Evolutionary conservation across 169 alveolate genomes (phyloP).

Genomic region (Eimeria acervulina): DNA sequence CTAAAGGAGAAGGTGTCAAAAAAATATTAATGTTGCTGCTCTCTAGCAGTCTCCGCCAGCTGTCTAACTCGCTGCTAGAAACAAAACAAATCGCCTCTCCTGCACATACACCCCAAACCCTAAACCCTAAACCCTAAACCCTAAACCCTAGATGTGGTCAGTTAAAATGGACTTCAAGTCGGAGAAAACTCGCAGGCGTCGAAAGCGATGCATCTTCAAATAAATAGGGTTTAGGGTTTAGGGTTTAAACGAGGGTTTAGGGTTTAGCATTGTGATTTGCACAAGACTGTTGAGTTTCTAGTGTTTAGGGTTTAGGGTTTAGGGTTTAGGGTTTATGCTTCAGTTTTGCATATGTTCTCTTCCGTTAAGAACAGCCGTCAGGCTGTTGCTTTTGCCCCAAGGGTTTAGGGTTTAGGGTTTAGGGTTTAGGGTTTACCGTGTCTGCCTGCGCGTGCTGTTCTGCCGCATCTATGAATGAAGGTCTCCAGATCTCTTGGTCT

Average conservation of each 20-base stretch:
- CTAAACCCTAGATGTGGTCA: background rate
- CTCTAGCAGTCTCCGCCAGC: background rate
- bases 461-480: conserved; percentile 98
- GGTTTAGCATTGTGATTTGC: background rate
- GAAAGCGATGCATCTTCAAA: background rate
- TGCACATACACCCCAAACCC: conserved; percentile 31
- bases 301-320: background rate
- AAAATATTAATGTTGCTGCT: background rate
- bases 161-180: background rate
- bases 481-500: conserved; percentile 94
- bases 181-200: background rate
- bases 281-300: background rate
- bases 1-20: background rate
- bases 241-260: too few species aligned
- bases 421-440: conserved; percentile 91
- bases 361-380: too few species aligned
- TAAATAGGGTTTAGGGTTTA: background rate
- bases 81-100: conserved; percentile 37
- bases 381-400: too few species aligned
- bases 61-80: background rate
- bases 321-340: conserved; percentile 3
- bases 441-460: conserved; percentile 98
- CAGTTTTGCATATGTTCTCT: too few species aligned
- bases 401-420: background rate
- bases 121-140: conserved; percentile 28